Evolutionary conservation across 495 filamentous ascomycete genomes (phyloP), one percentile per base, ranked within the genome.

Genomic region (Viridothelium virens): DNA sequence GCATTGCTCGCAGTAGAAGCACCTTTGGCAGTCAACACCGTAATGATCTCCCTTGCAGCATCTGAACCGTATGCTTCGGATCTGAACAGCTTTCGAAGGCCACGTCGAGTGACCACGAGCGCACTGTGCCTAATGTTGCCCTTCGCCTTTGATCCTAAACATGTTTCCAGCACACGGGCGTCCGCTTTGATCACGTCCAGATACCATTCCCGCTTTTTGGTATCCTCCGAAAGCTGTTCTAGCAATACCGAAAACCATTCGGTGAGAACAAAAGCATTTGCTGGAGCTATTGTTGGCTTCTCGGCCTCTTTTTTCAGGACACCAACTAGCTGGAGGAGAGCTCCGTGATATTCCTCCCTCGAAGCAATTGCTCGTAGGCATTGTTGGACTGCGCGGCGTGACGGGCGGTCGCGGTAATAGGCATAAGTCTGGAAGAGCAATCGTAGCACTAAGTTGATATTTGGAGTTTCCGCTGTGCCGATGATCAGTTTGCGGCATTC

Each of bases 241-340:
- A 94, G 77, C 12, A 96, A 76, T 66, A 92, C 73, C 61, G 86
- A 89, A 73, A 87, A 90, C 94, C 92, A 98, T 72, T 93, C 89
- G 12, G 93, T 79, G 68, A 98, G 79, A n/a, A 96, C 89, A 70
- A 96, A 92, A 1, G 91, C 90, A 72, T 86, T 91, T 33, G 84
- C 82, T 1, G 90, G 77, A 33, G 93, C 89, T 68, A 97, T 84
- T 37, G 84, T 86, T 3, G 79, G 74, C 74, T 95, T 96, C 48
- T 83, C 77, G 0, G 88, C 81, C 76, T 98, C 95, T 36, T 63
- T 66, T 64, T 81, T 76, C 18, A 87, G 68, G 46, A 78, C 79
- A 62, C 83, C 80, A 39, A 88, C 79, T 61, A 94, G 81, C 2
- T 81, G 79, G 56, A 83, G 79, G 11, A 93, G 77, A 47, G 82